Percentiles rank a stretch among this genome's conserved stretches.
phyloP scores from a whole-genome alignment of 352 stramenopile species.

The Pythium pyrilobum region DNA sequence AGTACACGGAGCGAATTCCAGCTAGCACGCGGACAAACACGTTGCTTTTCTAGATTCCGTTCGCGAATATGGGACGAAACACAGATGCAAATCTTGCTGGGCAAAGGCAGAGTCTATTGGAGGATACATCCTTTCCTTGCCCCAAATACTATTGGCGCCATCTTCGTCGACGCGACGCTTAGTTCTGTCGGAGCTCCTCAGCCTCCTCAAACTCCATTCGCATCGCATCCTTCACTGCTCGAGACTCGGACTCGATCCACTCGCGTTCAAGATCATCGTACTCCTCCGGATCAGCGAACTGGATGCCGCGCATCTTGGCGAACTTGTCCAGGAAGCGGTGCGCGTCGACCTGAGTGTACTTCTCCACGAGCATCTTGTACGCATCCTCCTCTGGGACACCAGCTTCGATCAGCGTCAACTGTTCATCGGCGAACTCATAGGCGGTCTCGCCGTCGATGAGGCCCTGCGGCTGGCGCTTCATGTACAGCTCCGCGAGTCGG shows the following conservation, averaged over 20 bases:
- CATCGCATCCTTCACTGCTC: slow-evolving; percentile 81
- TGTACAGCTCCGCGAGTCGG: slow-evolving; percentile 77
- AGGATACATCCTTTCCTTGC: background rate
- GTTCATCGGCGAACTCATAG: slow-evolving; percentile 85
- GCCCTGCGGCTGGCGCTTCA: slow-evolving; percentile 59
- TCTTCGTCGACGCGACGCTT: background rate
- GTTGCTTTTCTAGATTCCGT: too few species aligned
- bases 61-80: too few species aligned
- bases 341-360: slow-evolving; percentile 79
- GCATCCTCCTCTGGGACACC: slow-evolving; percentile 75
- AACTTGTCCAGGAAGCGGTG: slow-evolving; percentile 84
- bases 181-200: slow-evolving; percentile 67
- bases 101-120: background rate
- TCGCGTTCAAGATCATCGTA: slow-evolving; percentile 79
- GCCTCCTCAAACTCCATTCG: slow-evolving; percentile 79
- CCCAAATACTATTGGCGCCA: background rate
- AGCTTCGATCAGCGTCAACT: slow-evolving; percentile 82
- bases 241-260: slow-evolving; percentile 76
- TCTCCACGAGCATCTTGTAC: slow-evolving; percentile 73
- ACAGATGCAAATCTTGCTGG: too few species aligned
- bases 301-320: slow-evolving; percentile 66
- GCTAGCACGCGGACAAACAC: too few species aligned
- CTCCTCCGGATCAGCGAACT: slow-evolving; percentile 70
- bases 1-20: too few species aligned
- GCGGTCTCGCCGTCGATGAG: slow-evolving; percentile 73